A percentile compares a stretch with the other conserved stretches of the same genome.
Conservation (phyloP, 139 green algal species). For the Chlamydomonas applanata region DNA sequence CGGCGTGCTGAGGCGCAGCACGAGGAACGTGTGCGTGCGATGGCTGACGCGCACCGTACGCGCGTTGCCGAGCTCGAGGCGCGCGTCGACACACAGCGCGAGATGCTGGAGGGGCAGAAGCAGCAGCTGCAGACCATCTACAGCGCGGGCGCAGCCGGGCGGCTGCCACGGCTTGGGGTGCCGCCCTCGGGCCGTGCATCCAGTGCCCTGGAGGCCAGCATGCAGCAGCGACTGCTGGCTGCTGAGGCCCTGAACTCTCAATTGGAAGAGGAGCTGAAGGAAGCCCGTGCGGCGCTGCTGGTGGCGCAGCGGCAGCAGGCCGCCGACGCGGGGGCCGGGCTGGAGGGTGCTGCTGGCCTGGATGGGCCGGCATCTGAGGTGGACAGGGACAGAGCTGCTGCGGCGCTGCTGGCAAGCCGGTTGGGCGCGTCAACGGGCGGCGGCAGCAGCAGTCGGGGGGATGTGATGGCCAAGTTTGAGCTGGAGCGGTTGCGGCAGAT, state of each 20-base stretch:
- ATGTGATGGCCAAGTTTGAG: slow-evolving; percentile 19
- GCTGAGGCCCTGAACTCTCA: slow-evolving; percentile 10
- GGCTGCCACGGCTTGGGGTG: not conserved
- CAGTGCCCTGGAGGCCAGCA: not conserved
- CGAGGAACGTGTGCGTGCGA: not conserved
- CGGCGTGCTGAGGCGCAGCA: not conserved
- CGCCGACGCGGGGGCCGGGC: too few relatives aligned
- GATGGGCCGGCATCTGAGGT: too few relatives aligned
- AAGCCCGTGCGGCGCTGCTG: not conserved
- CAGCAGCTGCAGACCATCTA: not conserved
- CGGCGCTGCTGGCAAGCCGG: not conserved
- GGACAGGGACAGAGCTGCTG: not conserved
- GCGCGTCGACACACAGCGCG: not conserved
- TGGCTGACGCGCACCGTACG: not conserved
- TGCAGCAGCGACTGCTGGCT: slow-evolving; percentile 5
- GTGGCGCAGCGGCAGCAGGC: not conserved
- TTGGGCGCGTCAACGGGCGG: not conserved
- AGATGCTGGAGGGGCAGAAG: not conserved
- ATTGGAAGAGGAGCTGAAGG: slow-evolving; percentile 14
- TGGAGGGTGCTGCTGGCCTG: too few relatives aligned
- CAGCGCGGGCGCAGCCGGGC: not conserved
- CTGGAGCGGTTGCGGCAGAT: slow-evolving; percentile 27
- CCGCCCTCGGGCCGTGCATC: not conserved
- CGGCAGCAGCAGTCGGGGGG: too few relatives aligned
- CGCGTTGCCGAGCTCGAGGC: slow-evolving; percentile 2